Evolutionary conservation across 352 stramenopile genomes (phyloP).

Genomic region (Plasmopara muralis): DNA sequence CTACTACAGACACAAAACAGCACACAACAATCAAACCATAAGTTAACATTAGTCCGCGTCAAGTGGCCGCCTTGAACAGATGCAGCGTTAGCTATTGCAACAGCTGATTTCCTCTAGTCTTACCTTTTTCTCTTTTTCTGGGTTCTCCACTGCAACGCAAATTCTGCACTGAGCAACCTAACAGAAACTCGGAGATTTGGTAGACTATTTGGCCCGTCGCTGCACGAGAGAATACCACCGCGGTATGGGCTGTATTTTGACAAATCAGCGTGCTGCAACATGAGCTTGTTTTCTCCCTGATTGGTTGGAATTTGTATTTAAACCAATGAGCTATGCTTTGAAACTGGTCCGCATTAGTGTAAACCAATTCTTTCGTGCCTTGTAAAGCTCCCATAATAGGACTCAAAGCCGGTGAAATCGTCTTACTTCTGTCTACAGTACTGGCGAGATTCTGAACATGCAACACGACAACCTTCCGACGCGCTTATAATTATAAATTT

Average conservation of each 20-base stretch:
- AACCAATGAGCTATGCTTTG: conserved; percentile 2
- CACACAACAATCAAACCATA: conserved; percentile 2
- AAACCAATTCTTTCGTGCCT: not conserved
- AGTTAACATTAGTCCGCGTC: conserved; percentile 13
- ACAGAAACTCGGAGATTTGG: conserved; percentile 10
- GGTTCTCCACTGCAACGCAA: conserved; percentile 21
- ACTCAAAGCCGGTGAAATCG: not conserved
- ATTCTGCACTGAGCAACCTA: conserved; percentile 33
- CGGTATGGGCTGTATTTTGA: conserved; percentile 3
- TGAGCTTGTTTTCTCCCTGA: not conserved
- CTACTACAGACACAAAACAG: conserved; percentile 13
- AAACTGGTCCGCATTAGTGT: conserved; percentile 9
- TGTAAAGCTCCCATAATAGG: not conserved
- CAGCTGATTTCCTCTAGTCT: conserved; percentile 9
- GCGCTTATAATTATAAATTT: too few relatives aligned
- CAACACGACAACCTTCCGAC: conserved; percentile 16
- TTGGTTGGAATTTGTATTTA: not conserved
- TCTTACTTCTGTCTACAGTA: conserved; percentile 9
- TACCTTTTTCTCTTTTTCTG: conserved; percentile 11
- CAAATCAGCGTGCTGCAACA: conserved; percentile 3
- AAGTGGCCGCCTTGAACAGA: not conserved
- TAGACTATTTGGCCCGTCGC: conserved; percentile 10
- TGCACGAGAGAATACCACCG: conserved; percentile 7
- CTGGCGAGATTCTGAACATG: conserved; percentile 15
- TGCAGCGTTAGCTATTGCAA: not conserved